A percentile compares a stretch with the other conserved stretches of the same genome.
phyloP scores from a whole-genome alignment of 352 stramenopile genomes.

The Pythium rishiriense region DNA sequence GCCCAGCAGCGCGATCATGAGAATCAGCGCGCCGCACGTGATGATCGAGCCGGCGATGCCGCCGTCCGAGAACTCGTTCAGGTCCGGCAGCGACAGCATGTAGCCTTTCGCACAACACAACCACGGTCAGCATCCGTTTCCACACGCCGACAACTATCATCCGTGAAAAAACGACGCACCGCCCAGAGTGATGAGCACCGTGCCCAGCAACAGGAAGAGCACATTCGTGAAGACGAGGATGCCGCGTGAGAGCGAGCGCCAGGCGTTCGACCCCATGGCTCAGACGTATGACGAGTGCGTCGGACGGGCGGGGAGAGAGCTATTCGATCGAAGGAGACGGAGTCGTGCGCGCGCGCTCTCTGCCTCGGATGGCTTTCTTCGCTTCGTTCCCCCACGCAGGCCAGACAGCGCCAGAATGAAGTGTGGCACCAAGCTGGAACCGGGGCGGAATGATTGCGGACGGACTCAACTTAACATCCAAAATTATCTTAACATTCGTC shows the following conservation, averaged over 20 bases:
- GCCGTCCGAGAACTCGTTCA: constrained; percentile 81
- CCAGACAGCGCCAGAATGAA: constrained; percentile 22
- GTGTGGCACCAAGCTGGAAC: constrained; percentile 17
- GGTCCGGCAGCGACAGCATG: constrained; percentile 74
- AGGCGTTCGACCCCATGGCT: constrained; percentile 41
- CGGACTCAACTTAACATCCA: constrained; percentile 9
- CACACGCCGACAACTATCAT: not conserved
- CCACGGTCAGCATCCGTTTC: constrained; percentile 1
- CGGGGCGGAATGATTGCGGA: constrained; percentile 17
- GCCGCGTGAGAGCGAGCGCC: constrained; percentile 72
- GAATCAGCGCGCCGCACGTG: constrained; percentile 75
- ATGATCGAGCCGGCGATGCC: constrained; percentile 79
- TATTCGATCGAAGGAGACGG: too few species aligned
- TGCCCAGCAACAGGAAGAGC: constrained; percentile 81
- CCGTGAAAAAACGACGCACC: constrained; percentile 31
- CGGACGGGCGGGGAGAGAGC: too few species aligned
- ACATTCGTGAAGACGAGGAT: constrained; percentile 89
- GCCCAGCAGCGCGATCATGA: constrained; percentile 73
- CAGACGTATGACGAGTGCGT: not conserved
- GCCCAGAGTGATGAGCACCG: constrained; percentile 77
- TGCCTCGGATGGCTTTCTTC: constrained; percentile 9
- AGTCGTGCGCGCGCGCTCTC: not conserved
- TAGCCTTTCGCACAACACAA: constrained; percentile 47
- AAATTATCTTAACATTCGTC: constrained; percentile 11
- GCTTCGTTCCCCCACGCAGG: constrained; percentile 5